A percentile compares a stretch with the other conserved stretches of the same genome.
Conservation (phyloP, 768 basidiomycete genomes). For the Podaxis sp. region DNA sequence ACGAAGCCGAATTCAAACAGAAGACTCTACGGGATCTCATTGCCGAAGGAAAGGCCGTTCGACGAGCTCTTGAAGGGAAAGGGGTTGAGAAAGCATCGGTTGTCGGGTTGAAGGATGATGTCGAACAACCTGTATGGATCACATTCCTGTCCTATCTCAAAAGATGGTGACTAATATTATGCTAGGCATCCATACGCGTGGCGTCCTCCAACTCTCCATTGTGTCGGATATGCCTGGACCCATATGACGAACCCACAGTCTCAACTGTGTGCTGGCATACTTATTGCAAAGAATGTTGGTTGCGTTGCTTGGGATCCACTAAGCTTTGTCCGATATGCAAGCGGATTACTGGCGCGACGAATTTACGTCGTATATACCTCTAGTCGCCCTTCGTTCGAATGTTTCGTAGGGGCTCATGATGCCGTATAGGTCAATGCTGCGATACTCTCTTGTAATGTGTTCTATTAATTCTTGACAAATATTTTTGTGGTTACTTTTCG, state of each 20-base stretch:
- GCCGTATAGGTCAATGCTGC: too few relatives aligned
- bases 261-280: slow-evolving; percentile 90
- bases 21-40: slow-evolving; percentile 52
- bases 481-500: too few relatives aligned
- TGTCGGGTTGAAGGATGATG: slow-evolving; percentile 59
- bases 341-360: slow-evolving; percentile 75
- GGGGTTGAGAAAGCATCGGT: slow-evolving; percentile 51
- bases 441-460: too few relatives aligned
- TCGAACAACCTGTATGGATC: slow-evolving; percentile 51
- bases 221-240: slow-evolving; percentile 81
- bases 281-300: slow-evolving; percentile 80
- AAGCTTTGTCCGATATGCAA: slow-evolving; percentile 88
- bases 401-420: too few relatives aligned
- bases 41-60: slow-evolving; percentile 46
- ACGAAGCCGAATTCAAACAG: slow-evolving; percentile 30
- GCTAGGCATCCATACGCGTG: slow-evolving; percentile 43
- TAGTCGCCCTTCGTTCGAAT: slow-evolving; percentile 25
- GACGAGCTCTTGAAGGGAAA: slow-evolving; percentile 28
- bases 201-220: slow-evolving; percentile 44
- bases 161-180: neutral
- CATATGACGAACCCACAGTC: slow-evolving; percentile 74
- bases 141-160: neutral
- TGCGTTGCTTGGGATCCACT: slow-evolving; percentile 79
- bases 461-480: too few relatives aligned
- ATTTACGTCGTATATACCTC: slow-evolving; percentile 75